Base-by-base conservation (phyloP, 345 rosid genomes). In the Boechera retrofracta region DNA sequence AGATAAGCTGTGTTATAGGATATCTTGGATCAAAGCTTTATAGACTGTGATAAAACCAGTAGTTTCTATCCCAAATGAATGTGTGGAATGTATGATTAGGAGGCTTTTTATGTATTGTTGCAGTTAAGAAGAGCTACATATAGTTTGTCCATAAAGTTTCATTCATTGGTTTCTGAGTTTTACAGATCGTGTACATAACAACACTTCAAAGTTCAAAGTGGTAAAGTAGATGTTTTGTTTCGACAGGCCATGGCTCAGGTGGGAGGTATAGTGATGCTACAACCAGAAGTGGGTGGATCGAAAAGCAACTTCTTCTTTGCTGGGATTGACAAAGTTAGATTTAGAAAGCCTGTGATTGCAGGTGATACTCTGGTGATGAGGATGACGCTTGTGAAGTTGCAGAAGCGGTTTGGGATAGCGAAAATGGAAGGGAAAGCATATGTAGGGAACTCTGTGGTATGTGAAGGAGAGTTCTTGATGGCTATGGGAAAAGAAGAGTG, bases 391-490 rank as follows among this genome's bases (percentile, higher is more conserved):
- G 59, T 79, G 67, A 89, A 89, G 95, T 81, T 96, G 53, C 96
- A 89, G 81, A 93, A 87, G 77, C 87, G 92, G 69, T 96, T 91
- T 55, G 98, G 97, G 72, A 87, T 96, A 39, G 98, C 98, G 6
- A 96, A 93, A 83, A 89, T 96, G 98, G 94, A 96, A 77, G 98
- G 97, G 18, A 96, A 93, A 80, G 99, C 99, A 65, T 96, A 89
- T 42, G 97, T 93, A 10, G 98, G 96, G 18, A 86, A 83, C 49
- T 84, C 91, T n/a, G 60, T 93, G 44, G 97, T 87, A 18, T 89
- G 99, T 15, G 97, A 96, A 67, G 96, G 98, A 13, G 98, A 96
- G 87, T 91, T 96, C 80, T 76, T 93, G 79, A 87, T 96, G 99
- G 93, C 96, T 70, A 86, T 83, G 33, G 91, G 94, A 10, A 81